Evolutionary conservation across 2,329 filamentous ascomycete genomes (phyloP), one percentile per base, ranked within the genome.

Genomic region (Corniculantispora saksenae): DNA sequence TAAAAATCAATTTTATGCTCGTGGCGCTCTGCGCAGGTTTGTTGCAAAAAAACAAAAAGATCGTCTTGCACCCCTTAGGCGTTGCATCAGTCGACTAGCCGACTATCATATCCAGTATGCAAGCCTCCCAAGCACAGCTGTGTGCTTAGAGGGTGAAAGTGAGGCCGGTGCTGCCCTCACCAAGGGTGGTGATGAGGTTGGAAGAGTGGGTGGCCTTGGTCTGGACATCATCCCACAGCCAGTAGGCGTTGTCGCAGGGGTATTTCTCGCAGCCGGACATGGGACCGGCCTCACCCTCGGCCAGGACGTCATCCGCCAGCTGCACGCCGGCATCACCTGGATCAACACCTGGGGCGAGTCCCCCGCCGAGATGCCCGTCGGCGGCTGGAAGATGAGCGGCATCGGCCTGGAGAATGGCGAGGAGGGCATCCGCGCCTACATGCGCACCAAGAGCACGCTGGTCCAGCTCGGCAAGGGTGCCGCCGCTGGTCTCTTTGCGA

Each of bases 341-440:
- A 84, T 97, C 61, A 97, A 97, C 76, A 93, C 91, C 0, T 97
- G 93, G 93, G 93, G 93, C n/a, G 93, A 97, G 80, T 90, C 86
- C 57, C 93, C 93, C 0, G 92, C 93, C 0, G 93, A 97, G 81
- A 97, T 97, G 93, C 90, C 91, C 2, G 93, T 97, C 0, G 93
- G 93, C 12, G 93, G 93, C 0, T 97, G 93, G 93, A 97, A 97
- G 82, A 85, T 91, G 83, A 96, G 92, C 74, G 93, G 93, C 40
- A 80, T 97, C 12, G 93, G 93, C 0, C 89, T 96, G 1, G 93
- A 97, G 82, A 97, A 97, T 76, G 93, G 93, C 3, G 83, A 88
- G 66, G 87, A 85, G 71, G 93, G 93, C 0, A 83, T 97, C 62
- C 89, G 91, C 76, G 90, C 91, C 3, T 97, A 93, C 89, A 85